phyloP scores from a whole-genome alignment of 208 protist species.

The Leishmania braziliensis region DNA sequence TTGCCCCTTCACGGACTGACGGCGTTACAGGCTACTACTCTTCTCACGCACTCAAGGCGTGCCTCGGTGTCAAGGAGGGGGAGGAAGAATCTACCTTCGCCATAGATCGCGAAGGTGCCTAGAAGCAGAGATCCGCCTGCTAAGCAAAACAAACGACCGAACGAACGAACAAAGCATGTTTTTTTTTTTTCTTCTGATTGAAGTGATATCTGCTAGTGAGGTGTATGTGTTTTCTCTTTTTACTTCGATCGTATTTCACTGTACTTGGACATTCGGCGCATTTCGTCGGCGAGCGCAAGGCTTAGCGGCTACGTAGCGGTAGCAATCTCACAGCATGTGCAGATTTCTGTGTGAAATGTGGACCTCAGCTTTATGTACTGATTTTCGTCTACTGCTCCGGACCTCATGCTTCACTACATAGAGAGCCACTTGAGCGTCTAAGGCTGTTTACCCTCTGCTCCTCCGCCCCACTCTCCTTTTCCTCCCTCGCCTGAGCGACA shows the following conservation, averaged over 20 bases:
- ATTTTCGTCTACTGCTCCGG: background rate
- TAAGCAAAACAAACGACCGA: background rate
- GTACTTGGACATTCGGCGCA: background rate
- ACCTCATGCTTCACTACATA: background rate
- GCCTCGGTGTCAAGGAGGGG: slow-evolving; percentile 17
- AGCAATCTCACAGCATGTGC: no score
- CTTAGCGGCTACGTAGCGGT: background rate
- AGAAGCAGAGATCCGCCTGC: background rate
- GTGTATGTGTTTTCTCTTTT: background rate
- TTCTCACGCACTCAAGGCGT: slow-evolving; percentile 14
- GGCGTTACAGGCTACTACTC: background rate
- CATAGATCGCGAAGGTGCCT: slow-evolving; percentile 7
- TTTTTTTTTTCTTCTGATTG: background rate
- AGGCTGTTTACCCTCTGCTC: background rate
- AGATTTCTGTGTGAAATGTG: background rate
- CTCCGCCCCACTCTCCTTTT: background rate
- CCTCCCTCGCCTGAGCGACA: background rate
- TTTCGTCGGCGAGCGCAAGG: background rate
- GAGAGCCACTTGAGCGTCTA: background rate
- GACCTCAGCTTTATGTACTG: background rate
- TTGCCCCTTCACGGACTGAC: background rate
- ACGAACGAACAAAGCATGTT: background rate
- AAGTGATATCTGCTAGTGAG: background rate
- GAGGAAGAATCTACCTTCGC: background rate
- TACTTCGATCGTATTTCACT: background rate